Percentiles rank a stretch among this genome's conserved stretches.
These are phyloP conservation scores for Crassisporium funariophilum DNA, from an alignment of 768 basidiomycete genomes.

Conservation along the genomic window DNA sequence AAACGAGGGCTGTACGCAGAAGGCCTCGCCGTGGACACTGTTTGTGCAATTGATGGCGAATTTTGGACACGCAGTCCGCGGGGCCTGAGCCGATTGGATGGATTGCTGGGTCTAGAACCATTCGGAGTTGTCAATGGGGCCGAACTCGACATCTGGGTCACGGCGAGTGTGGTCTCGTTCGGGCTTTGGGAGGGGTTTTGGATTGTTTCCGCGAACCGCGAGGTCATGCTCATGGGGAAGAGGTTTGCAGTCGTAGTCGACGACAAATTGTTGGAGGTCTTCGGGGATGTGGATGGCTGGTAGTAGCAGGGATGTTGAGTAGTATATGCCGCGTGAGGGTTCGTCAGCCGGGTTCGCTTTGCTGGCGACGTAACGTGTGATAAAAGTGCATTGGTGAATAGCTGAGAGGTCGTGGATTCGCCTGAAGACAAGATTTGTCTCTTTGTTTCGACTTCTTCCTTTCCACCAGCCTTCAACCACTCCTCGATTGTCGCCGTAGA, in stretches of 20 bases:
- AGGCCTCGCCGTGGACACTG: background rate
- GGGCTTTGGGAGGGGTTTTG: conserved; percentile 2
- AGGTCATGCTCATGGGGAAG: conserved; percentile 11
- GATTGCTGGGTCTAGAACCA: too few species aligned
- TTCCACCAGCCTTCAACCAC: conserved; percentile 43
- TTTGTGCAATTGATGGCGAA: too few species aligned
- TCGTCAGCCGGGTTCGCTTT: conserved; percentile 37
- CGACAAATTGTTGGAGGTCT: conserved; percentile 23
- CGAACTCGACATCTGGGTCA: background rate
- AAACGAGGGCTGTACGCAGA: background rate
- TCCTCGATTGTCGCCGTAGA: conserved; percentile 38
- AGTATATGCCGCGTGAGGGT: conserved; percentile 38
- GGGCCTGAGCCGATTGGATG: too few species aligned
- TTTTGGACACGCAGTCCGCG: too few species aligned
- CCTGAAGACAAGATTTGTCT: conserved; percentile 31
- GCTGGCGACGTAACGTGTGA: conserved; percentile 35
- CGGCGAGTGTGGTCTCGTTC: background rate
- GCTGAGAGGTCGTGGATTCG: conserved; percentile 12
- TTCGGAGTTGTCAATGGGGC: too few species aligned
- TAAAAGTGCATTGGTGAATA: conserved; percentile 6
- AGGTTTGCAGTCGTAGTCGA: conserved; percentile 21
- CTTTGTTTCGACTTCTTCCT: conserved; percentile 31
- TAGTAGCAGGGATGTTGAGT: conserved; percentile 22
- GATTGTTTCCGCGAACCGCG: background rate
- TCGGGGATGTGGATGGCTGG: conserved; percentile 31